Evolutionary conservation across 768 basidiomycete species (phyloP), one percentile per base, ranked within the genome.

Genomic region (Fomitopsis pulvina): DNA sequence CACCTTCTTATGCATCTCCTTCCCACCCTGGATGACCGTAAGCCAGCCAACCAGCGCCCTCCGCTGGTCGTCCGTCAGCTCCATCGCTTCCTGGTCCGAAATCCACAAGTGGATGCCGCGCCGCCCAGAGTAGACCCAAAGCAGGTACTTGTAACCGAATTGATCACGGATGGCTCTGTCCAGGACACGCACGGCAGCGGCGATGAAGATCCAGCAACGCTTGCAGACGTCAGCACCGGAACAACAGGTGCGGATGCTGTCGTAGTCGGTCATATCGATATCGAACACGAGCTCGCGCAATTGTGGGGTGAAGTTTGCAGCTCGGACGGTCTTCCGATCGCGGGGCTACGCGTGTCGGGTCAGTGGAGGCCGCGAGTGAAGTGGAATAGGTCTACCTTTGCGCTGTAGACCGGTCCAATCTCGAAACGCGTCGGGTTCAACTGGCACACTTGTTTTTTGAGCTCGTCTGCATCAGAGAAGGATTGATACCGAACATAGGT

Each of bases 211-310:
- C 96, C 96, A 99, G 68, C 96, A 99, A 34, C 83, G 78, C 53
- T 75, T 78, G 71, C 96, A 99, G 66, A 99, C 95, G 49, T 79
- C 83, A 40, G 92, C 90, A 42, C 80, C 88, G 11, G 84, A 83
- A 69, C 96, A 98, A 68, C 96, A 99, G 0, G 93, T 97, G 42
- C 96, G 84, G 60, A 98, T 80, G 40, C 83, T 74, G 64, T 99
- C 95, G 69, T 98, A 99, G 69, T 99, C 96, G 14, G 96, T 95
- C 96, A 99, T 97, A 68, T 99, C 96, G 64, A 99, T 97, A 80
- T 99, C 96, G 64, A 99, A 96, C 0, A 98, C 95, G 38, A 99
- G 84, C 65, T 98, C 96, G 51, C 96, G 85, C 55, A 81, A 78
- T 28, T 79, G 64, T 0, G 96, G 92, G 39, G 76, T 72, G 57